Evolutionary conservation across 2,329 filamentous ascomycete genomes (phyloP), one percentile per base, ranked within the genome.

Genomic region (Capronia americana): DNA sequence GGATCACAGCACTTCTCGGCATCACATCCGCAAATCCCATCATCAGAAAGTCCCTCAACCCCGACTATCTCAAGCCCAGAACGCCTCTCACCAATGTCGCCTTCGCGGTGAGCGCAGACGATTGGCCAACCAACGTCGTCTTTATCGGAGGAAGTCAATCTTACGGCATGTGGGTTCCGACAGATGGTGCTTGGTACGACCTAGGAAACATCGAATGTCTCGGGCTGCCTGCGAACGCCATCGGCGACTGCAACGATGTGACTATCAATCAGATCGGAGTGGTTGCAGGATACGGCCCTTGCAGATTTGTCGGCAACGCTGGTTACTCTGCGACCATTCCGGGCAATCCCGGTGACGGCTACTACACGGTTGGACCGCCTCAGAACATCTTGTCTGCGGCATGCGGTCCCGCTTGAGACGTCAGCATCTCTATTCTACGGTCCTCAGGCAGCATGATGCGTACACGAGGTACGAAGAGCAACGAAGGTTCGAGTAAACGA

Each of bases 201-300:
- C 30, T 69, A 26, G 67, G 63, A 5, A 61, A 50, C 50, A 65
- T 73, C 38, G 61, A 66, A 57, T 73, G 71, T 64, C 70, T 73
- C 26, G 70, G 70, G n/a, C 26, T 72, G 11, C 67, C 67, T 11
- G 70, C 71, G 8, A 69, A 71, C 54, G 68, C 70, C 8, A 60
- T 69, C 34, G 71, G 70, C 34, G 63, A 67, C 44, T 73, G 71
- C 50, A 68, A 67, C 60, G 69, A 66, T 32, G 57, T 70, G 20
- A 72, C 69, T 12, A 69, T 73, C 32, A 65, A 73, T 50, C 50
- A 70, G 26, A 65, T 72, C 41, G 72, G 67, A 55, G 68, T 69
- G 3, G 70, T 73, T 20, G 72, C 73, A n/a, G 76, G 77, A 30
- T 76, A 76, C 41, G 77, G 76, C 6, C 75, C 77, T 6, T 73